Percentiles rank a stretch among this genome's conserved stretches.
Evolutionary conservation across 495 filamentous ascomycete species (phyloP).

Genomic region (Penicillium soppii): DNA sequence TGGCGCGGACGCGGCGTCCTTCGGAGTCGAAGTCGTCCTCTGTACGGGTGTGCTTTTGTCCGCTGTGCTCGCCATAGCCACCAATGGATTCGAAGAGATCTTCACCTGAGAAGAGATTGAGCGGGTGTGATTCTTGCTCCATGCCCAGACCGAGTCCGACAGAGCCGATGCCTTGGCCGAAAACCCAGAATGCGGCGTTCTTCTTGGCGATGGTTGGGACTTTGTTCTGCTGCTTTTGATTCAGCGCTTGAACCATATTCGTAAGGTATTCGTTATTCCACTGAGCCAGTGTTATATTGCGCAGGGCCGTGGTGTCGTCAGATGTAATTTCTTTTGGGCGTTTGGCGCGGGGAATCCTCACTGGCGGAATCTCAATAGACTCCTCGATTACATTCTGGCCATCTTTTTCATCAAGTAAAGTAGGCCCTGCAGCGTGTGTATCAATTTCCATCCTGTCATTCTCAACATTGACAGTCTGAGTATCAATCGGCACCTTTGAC

Average conservation of each 20-base stretch:
- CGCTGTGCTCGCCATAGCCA: constrained; percentile 18
- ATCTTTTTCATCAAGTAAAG: neutral
- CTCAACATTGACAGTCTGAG: neutral
- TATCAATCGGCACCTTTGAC: constrained; percentile 3
- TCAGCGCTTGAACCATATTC: constrained; percentile 49
- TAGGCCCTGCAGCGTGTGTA: constrained; percentile 10
- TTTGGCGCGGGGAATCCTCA: constrained; percentile 25
- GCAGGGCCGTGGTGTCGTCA: constrained; percentile 33
- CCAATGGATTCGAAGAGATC: constrained; percentile 47
- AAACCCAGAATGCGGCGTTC: constrained; percentile 55
- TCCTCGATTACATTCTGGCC: neutral
- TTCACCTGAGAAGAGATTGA: constrained; percentile 56
- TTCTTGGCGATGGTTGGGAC: constrained; percentile 46
- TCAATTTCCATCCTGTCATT: constrained; percentile 21
- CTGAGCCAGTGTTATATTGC: constrained; percentile 52
- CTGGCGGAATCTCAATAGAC: neutral
- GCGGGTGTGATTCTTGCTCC: constrained; percentile 38
- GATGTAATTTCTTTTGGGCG: constrained; percentile 28
- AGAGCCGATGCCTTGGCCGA: constrained; percentile 54
- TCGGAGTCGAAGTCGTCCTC: constrained; percentile 32
- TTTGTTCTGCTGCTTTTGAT: constrained; percentile 43
- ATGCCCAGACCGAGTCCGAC: constrained; percentile 51
- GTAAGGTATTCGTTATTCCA: constrained; percentile 60
- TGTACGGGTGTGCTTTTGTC: constrained; percentile 40
- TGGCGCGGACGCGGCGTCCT: constrained; percentile 46